A percentile compares a stretch with the other conserved stretches of the same genome.
phyloP scores from a whole-genome alignment of 441 rosid species.

The Eutrema salsugineum region DNA sequence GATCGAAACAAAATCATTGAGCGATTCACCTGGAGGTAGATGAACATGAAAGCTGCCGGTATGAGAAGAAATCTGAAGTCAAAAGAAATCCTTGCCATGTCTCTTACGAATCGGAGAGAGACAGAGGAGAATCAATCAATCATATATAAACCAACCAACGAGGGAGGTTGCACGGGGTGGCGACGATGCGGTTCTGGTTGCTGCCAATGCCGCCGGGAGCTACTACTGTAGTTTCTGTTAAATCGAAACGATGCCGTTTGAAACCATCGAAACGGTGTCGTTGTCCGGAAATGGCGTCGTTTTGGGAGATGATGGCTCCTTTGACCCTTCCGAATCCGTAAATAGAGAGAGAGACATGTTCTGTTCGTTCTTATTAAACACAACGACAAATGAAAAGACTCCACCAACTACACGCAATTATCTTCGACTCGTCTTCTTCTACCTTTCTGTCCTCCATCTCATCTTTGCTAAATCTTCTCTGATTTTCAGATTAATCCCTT shows the following conservation, averaged over 20 bases:
- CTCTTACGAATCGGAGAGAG: neutral
- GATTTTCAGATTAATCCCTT: neutral
- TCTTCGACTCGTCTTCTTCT: neutral
- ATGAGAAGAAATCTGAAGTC: constrained; percentile 82
- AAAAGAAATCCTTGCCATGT: constrained; percentile 45
- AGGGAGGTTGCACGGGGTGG: too few relatives aligned
- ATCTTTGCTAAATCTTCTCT: neutral
- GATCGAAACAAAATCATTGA: neutral
- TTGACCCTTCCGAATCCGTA: neutral
- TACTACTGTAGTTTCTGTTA: too few relatives aligned
- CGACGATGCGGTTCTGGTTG: too few relatives aligned
- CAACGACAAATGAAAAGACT: neutral
- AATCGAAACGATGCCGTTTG: too few relatives aligned
- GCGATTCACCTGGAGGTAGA: constrained; percentile 68
- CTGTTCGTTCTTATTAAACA: neutral
- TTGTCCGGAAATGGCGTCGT: too few relatives aligned
- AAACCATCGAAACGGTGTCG: too few relatives aligned
- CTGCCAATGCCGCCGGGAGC: too few relatives aligned
- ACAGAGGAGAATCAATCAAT: too few relatives aligned
- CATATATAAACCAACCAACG: too few relatives aligned
- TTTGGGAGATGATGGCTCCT: neutral
- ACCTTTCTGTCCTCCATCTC: constrained; percentile 3
- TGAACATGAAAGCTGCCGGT: constrained; percentile 71
- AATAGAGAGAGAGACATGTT: too few relatives aligned
- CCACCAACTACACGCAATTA: constrained; percentile 12